Evolutionary conservation across 176 grass and related monocot species (phyloP).

Genomic region (Triticum urartu): DNA sequence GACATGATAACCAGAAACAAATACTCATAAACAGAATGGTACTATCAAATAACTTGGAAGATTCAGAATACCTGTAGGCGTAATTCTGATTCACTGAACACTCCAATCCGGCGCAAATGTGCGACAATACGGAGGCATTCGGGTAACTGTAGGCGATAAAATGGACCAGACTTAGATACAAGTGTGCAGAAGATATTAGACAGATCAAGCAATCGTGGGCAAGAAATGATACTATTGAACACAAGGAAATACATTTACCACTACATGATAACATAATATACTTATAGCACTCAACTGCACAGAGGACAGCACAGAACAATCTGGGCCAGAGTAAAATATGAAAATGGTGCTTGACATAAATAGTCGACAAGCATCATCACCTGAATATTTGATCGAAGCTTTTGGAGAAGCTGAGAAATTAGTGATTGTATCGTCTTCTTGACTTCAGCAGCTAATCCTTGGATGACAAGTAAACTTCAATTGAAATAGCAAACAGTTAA

Average conservation of each 20-base stretch:
- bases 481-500: slow-evolving; percentile 48
- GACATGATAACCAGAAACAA: not conserved
- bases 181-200: not conserved
- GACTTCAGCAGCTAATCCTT: slow-evolving; percentile 83
- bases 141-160: slow-evolving; percentile 68
- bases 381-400: slow-evolving; percentile 98
- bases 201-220: not conserved
- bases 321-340: not conserved
- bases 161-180: slow-evolving; percentile 22
- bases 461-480: slow-evolving; percentile 91
- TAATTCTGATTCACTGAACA: slow-evolving; percentile 86
- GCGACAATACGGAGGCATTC: slow-evolving; percentile 82
- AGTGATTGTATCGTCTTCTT: slow-evolving; percentile 94
- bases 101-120: slow-evolving; percentile 91
- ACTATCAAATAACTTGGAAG: not conserved
- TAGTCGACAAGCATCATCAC: slow-evolving; percentile 26
- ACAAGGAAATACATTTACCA: not conserved
- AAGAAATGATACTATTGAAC: not conserved
- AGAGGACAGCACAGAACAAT: not conserved
- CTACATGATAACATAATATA: not conserved
- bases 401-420: slow-evolving; percentile 96
- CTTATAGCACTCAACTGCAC: not conserved
- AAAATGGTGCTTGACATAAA: not conserved
- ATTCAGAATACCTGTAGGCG: slow-evolving; percentile 71
- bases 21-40: not conserved